Percentiles rank a stretch among this genome's conserved stretches.
phyloP scores from a whole-genome alignment of 2,329 filamentous ascomycete species.

The Hypoxylon sp. region DNA sequence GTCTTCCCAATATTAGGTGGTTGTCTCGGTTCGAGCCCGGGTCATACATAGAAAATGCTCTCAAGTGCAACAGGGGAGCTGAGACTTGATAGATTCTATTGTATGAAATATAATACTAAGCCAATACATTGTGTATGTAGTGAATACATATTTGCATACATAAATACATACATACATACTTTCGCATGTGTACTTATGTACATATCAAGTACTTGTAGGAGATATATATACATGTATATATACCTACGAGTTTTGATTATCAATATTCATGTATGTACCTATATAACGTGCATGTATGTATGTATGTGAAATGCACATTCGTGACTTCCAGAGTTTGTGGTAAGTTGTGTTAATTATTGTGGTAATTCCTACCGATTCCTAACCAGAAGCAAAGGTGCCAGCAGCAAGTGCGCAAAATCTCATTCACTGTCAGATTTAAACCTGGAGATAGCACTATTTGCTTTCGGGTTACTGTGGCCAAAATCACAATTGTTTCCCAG shows the following conservation, averaged over 20 bases:
- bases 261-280: too few relatives aligned
- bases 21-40: constrained; percentile 25
- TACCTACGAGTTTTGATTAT: too few relatives aligned
- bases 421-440: background rate
- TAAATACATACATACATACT: too few relatives aligned
- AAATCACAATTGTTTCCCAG: background rate
- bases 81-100: background rate
- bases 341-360: background rate
- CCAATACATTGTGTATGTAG: background rate
- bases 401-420: background rate
- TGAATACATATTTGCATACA: background rate
- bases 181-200: too few relatives aligned
- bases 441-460: background rate
- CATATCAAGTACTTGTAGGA: too few relatives aligned
- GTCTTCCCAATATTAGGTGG: constrained; percentile 8
- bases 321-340: background rate
- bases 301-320: too few relatives aligned
- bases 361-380: background rate
- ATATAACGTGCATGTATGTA: too few relatives aligned
- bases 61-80: background rate
- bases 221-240: too few relatives aligned
- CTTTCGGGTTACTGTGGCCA: background rate
- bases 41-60: background rate
- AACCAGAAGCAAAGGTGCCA: background rate
- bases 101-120: background rate